These are phyloP conservation scores for Saturnispora quitensis DNA, from an alignment of 805 yeast genomes.

Conservation along the genomic window DNA sequence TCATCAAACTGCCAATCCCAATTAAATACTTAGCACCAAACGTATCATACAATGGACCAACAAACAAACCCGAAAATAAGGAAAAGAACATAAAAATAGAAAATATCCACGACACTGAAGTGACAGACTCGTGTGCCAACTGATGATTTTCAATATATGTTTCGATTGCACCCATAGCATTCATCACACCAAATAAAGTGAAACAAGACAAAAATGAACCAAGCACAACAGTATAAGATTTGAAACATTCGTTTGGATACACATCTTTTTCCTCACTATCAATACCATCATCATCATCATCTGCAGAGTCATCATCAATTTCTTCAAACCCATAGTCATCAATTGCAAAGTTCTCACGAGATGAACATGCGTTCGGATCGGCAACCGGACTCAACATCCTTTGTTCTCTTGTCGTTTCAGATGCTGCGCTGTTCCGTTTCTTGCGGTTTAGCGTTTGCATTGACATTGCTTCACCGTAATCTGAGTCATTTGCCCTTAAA, in stretches of 20 bases:
- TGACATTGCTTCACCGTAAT: neutral
- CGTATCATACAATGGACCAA: slow-evolving; percentile 50
- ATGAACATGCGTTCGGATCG: neutral
- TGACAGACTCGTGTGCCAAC: slow-evolving; percentile 34
- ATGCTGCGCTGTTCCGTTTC: neutral
- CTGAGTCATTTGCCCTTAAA: neutral
- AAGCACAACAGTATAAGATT: slow-evolving; percentile 45
- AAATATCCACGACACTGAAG: slow-evolving; percentile 59
- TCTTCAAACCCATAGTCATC: neutral
- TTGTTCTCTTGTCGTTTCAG: neutral
- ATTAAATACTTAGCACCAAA: slow-evolving; percentile 44
- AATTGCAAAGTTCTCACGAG: neutral
- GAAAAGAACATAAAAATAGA: slow-evolving; percentile 46
- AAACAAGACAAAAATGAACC: slow-evolving; percentile 50
- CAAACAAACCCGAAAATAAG: slow-evolving; percentile 31
- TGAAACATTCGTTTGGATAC: slow-evolving; percentile 52
- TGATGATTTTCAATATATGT: slow-evolving; percentile 51
- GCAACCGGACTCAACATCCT: neutral
- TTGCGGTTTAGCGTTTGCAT: neutral
- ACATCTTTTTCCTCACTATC: slow-evolving; percentile 6
- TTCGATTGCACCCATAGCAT: slow-evolving; percentile 55
- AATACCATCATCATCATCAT: neutral
- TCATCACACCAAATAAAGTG: slow-evolving; percentile 45
- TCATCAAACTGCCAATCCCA: slow-evolving; percentile 35
- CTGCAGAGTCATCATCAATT: neutral